phyloP scores from a whole-genome alignment of 2,329 filamentous ascomycete species.

The Colletotrichum magnum region DNA sequence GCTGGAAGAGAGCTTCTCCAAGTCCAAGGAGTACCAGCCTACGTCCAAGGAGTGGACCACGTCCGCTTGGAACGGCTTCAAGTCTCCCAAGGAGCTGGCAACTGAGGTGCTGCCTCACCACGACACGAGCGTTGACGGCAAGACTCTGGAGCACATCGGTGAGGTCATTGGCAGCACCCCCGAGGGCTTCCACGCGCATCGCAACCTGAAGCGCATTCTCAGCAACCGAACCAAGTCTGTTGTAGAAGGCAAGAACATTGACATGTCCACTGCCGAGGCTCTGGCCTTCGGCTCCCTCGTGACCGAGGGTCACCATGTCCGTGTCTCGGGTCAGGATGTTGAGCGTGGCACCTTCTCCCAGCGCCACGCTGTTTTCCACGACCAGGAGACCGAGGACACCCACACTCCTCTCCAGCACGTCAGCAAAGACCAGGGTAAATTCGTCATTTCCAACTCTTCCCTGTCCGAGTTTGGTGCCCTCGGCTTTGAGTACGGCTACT shows the following conservation, averaged over 20 bases:
- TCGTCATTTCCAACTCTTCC: slow-evolving; percentile 97
- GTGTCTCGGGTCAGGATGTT: slow-evolving; percentile 98
- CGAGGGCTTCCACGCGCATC: slow-evolving; percentile 90
- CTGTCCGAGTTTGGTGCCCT: slow-evolving; percentile 80
- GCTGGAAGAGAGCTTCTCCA: slow-evolving; percentile 96
- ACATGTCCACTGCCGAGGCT: slow-evolving; percentile 97
- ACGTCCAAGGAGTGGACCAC: slow-evolving; percentile 99
- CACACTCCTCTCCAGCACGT: slow-evolving; percentile 94
- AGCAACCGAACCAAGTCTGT: slow-evolving; percentile 91
- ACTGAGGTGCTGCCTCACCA: slow-evolving; percentile 94
- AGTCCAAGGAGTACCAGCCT: slow-evolving; percentile 97
- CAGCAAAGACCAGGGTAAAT: slow-evolving; percentile 91
- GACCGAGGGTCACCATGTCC: slow-evolving; percentile 94
- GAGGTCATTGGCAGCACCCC: slow-evolving; percentile 83
- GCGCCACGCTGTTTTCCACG: slow-evolving; percentile 96
- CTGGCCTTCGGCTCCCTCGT: slow-evolving; percentile 94
- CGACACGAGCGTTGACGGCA: slow-evolving; percentile 82
- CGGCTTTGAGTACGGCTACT: slow-evolving; percentile 99
- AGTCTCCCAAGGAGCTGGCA: slow-evolving; percentile 97
- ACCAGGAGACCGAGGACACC: slow-evolving; percentile 93
- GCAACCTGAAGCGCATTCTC: slow-evolving; percentile 97
- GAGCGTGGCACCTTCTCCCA: slow-evolving; percentile 99
- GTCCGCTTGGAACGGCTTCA: slow-evolving; percentile 99
- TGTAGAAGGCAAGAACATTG: slow-evolving; percentile 91
- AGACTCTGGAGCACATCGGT: slow-evolving; percentile 85